Evolutionary conservation across 495 filamentous ascomycete species (phyloP).

Genomic region (Elaphomyces granulatus): DNA sequence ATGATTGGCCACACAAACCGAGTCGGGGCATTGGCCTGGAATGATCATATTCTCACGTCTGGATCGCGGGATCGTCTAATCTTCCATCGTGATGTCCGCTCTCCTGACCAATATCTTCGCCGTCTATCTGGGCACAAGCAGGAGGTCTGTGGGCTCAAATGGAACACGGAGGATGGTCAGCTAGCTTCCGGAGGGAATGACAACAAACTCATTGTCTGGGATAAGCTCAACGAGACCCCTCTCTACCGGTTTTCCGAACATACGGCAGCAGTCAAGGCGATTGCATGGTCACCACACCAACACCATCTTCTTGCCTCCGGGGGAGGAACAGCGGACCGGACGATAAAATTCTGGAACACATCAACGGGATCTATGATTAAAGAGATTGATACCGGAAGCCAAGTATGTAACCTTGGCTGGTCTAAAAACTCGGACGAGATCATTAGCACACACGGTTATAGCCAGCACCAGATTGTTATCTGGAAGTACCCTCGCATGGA

Average conservation of each 20-base stretch:
- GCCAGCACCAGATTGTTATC: conserved; percentile 93
- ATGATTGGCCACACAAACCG: conserved; percentile 93
- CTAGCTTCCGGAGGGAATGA: conserved; percentile 96
- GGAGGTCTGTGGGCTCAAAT: conserved; percentile 93
- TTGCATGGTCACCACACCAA: conserved; percentile 97
- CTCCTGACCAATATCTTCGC: conserved; percentile 76
- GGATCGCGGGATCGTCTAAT: conserved; percentile 88
- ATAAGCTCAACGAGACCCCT: conserved; percentile 74
- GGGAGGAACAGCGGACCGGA: conserved; percentile 85
- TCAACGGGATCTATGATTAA: conserved; percentile 59
- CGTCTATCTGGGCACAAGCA: conserved; percentile 86
- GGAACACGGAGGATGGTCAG: conserved; percentile 92
- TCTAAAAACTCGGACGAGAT: conserved; percentile 91
- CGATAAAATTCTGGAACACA: conserved; percentile 97
- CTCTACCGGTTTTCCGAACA: conserved; percentile 88
- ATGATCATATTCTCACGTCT: conserved; percentile 91
- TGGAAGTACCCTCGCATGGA: conserved; percentile 99
- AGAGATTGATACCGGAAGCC: conserved; percentile 87
- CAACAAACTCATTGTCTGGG: conserved; percentile 97
- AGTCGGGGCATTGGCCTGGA: conserved; percentile 90
- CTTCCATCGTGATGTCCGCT: conserved; percentile 87
- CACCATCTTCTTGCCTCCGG: conserved; percentile 86
- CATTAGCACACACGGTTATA: conserved; percentile 94
- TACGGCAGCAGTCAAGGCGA: conserved; percentile 90
- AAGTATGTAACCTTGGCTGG: conserved; percentile 96